A percentile compares a stretch with the other conserved stretches of the same genome.
Conservation (phyloP, 768 basidiomycete species). For the Hydnum rufescens region DNA sequence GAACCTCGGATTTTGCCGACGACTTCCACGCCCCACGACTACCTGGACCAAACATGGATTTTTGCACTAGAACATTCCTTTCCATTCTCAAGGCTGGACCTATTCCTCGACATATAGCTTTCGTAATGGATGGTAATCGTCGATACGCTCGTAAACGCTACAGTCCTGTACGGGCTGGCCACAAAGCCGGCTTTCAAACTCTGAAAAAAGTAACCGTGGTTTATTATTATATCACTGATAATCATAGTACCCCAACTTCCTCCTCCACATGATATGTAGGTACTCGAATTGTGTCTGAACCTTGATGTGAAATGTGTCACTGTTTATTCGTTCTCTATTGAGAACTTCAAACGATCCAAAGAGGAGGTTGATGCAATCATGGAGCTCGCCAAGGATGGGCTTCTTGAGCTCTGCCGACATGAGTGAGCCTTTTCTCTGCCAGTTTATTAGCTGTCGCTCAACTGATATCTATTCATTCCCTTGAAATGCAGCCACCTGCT, state of each 20-base stretch:
- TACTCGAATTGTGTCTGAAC: conserved; percentile 65
- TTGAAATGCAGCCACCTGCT: conserved; percentile 42
- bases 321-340: conserved; percentile 95
- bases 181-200: conserved; percentile 65
- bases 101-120: conserved; percentile 74
- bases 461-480: conserved; percentile 1
- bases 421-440: conserved; percentile 35
- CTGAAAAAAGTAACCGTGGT: conserved; percentile 43
- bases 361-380: conserved; percentile 81
- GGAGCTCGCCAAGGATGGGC: conserved; percentile 56
- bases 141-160: conserved; percentile 51
- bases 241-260: background rate
- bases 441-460: background rate
- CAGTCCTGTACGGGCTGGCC: conserved; percentile 54
- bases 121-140: conserved; percentile 96
- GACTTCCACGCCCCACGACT: no score
- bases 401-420: conserved; percentile 56
- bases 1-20: no score
- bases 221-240: background rate
- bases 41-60: no score
- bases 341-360: conserved; percentile 78
- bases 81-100: no score
- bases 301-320: conserved; percentile 71
- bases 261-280: conserved; percentile 24
- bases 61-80: no score